Conservation (phyloP, 305 asterid species). For the Caryopteris hybrid region DNA sequence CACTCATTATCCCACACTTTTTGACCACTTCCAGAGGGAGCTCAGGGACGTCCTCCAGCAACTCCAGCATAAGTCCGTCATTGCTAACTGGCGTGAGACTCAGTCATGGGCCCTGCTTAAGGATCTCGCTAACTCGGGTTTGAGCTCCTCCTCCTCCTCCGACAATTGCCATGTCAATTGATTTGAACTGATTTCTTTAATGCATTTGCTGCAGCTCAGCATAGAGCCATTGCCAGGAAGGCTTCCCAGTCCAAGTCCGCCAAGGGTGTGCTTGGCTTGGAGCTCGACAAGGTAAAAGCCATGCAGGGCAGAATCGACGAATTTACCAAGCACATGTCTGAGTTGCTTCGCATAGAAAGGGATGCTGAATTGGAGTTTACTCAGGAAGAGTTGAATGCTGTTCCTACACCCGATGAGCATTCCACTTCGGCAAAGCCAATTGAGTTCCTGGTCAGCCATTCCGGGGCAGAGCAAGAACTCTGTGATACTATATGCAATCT, state of each 20-base stretch:
- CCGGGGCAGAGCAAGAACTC: constrained; percentile 88
- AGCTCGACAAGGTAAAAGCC: constrained; percentile 56
- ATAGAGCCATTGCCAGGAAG: constrained; percentile 89
- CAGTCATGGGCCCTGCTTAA: constrained; percentile 89
- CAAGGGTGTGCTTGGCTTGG: constrained; percentile 69
- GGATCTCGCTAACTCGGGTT: constrained; percentile 85
- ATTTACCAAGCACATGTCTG: constrained; percentile 63
- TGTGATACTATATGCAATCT: constrained; percentile 97
- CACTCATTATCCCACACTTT: constrained; percentile 93
- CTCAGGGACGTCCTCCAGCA: constrained; percentile 78
- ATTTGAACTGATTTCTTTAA: neutral
- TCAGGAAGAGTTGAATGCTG: constrained; percentile 90
- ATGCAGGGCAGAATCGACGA: constrained; percentile 73
- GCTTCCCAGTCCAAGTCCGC: constrained; percentile 37
- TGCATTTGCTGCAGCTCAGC: constrained; percentile 79
- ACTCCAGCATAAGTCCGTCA: constrained; percentile 50
- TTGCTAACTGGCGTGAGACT: constrained; percentile 68
- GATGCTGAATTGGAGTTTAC: constrained; percentile 91
- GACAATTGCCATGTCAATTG: neutral
- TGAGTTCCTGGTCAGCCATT: constrained; percentile 93
- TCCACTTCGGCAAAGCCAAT: constrained; percentile 56
- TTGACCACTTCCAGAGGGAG: constrained; percentile 96
- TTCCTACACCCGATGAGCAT: constrained; percentile 68
- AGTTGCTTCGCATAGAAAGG: constrained; percentile 79
- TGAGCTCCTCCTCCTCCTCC: neutral